A percentile compares a stretch with the other conserved stretches of the same genome.
phyloP scores from a whole-genome alignment of 768 basidiomycete genomes.

The Infundibulicybe gibba region DNA sequence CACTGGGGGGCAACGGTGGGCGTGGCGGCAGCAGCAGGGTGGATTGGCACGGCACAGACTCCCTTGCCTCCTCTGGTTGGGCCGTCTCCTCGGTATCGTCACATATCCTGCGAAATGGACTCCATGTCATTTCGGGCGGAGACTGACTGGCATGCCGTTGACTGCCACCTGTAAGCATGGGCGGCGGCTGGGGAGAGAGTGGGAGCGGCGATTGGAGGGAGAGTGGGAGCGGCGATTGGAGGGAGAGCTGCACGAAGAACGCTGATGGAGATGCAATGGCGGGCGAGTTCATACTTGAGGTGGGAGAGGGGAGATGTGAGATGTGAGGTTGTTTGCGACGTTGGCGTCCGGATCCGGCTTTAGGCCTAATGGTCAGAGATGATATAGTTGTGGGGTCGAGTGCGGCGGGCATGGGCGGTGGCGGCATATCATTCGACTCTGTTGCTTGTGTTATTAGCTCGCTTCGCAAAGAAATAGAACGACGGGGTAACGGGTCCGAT shows the following conservation, averaged over 20 bases:
- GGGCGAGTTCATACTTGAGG: neutral
- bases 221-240: constrained; percentile 30
- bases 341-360: constrained; percentile 2
- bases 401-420: constrained; percentile 44
- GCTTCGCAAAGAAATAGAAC: neutral
- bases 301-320: neutral
- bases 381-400: constrained; percentile 32
- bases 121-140: too few relatives aligned
- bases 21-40: neutral
- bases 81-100: too few relatives aligned
- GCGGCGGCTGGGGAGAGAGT: too few relatives aligned
- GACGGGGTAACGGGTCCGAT: constrained; percentile 14
- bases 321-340: neutral
- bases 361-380: neutral
- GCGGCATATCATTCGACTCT: constrained; percentile 34
- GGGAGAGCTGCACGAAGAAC: constrained; percentile 45
- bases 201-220: too few relatives aligned
- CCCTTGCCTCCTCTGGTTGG: too few relatives aligned
- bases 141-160: too few relatives aligned
- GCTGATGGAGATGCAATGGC: constrained; percentile 35
- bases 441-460: neutral
- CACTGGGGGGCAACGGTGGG: too few relatives aligned
- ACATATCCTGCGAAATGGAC: too few relatives aligned
- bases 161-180: constrained; percentile 3
- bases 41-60: too few relatives aligned